Evolutionary conservation across 1,139 yeast genomes (phyloP).

Genomic region (Yamadazyma dushanensis): DNA sequence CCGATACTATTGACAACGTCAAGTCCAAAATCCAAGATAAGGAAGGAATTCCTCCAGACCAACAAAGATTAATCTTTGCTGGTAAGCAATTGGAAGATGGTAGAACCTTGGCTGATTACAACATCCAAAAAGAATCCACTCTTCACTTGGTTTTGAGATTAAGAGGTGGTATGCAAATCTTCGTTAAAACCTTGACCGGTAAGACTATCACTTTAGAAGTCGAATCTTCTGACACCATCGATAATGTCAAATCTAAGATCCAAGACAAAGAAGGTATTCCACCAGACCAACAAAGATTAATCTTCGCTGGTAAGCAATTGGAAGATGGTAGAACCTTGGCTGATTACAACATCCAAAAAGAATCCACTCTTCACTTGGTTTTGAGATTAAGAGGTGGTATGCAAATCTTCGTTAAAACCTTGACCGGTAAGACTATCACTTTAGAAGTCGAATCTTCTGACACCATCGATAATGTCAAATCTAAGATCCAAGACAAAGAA

Average conservation of each 20-base stretch:
- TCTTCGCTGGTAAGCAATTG: conserved; percentile 60
- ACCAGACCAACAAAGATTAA: conserved; percentile 56
- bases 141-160: conserved; percentile 92
- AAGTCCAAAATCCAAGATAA: conserved; percentile 55
- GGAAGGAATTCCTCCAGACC: conserved; percentile 55
- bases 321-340: conserved; percentile 73
- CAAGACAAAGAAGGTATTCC: conserved; percentile 57
- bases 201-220: conserved; percentile 74
- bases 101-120: conserved; percentile 57
- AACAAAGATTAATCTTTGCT: conserved; percentile 56
- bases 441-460: conserved; percentile 33
- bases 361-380: conserved; percentile 85
- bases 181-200: conserved; percentile 94
- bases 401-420: conserved; percentile 98
- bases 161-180: conserved; percentile 98
- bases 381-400: conserved; percentile 98
- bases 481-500: conserved; percentile 97
- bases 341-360: conserved; percentile 32
- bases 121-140: conserved; percentile 53
- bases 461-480: conserved; percentile 79
- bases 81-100: conserved; percentile 68
- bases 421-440: conserved; percentile 86
- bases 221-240: conserved; percentile 73
- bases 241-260: conserved; percentile 57
- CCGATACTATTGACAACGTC: conserved; percentile 69